phyloP scores from a whole-genome alignment of 192 early-diverging fungal species.

The Gonapodya sp. region DNA sequence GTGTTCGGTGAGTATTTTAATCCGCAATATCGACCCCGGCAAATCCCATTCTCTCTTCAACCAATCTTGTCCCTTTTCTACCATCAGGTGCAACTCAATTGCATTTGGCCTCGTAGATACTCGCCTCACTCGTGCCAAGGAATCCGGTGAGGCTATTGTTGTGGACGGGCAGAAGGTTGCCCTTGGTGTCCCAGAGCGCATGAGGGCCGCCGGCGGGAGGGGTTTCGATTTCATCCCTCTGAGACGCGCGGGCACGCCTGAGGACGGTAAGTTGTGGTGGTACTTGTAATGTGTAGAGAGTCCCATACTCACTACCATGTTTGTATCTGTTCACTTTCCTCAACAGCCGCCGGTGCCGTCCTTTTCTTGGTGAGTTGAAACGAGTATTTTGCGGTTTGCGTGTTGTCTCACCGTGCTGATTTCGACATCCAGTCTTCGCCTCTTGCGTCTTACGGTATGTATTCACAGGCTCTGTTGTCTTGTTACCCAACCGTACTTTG shows the following conservation, averaged over 20 bases:
- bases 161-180: constrained; percentile 50
- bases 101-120: constrained; percentile 55
- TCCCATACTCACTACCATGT: too few species aligned
- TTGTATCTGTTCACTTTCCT: too few species aligned
- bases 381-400: neutral
- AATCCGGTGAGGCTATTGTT: constrained; percentile 45
- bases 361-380: constrained; percentile 26
- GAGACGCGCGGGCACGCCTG: constrained; percentile 43
- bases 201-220: constrained; percentile 18
- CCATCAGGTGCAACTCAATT: constrained; percentile 36
- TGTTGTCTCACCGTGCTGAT: neutral
- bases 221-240: constrained; percentile 43
- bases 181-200: constrained; percentile 44
- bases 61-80: too few species aligned
- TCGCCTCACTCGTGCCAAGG: constrained; percentile 56
- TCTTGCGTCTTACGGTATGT: constrained; percentile 38
- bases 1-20: constrained; percentile 38
- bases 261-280: too few species aligned
- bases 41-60: neutral
- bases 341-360: constrained; percentile 45
- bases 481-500: too few species aligned
- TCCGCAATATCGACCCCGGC: neutral
- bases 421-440: constrained; percentile 29
- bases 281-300: too few species aligned
- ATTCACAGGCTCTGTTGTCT: too few species aligned